Evolutionary conservation across 2,329 filamentous ascomycete species (phyloP).

Genomic region (Thelonectria rubi): DNA sequence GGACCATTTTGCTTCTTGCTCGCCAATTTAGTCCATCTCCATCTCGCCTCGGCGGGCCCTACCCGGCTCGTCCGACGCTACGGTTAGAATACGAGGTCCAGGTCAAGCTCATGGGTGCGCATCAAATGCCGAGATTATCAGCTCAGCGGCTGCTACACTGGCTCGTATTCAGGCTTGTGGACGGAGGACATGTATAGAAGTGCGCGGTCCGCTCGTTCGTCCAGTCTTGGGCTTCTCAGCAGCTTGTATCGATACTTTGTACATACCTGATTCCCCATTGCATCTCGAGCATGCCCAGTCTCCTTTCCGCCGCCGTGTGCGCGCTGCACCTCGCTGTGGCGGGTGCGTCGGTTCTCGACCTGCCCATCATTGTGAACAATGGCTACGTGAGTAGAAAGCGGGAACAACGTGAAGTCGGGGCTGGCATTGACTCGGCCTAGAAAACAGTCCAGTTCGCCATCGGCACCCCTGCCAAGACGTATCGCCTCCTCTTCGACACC

Average conservation of each 20-base stretch:
- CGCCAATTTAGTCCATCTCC: too few relatives aligned
- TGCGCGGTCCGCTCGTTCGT: background rate
- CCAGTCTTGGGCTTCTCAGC: background rate
- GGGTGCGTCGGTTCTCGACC: conserved; percentile 19
- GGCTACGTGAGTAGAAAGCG: conserved; percentile 23
- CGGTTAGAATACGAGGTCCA: background rate
- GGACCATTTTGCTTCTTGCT: too few relatives aligned
- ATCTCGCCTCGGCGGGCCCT: too few relatives aligned
- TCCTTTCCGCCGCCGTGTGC: background rate
- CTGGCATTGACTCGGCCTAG: conserved; percentile 5
- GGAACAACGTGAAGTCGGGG: background rate
- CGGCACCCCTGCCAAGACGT: conserved; percentile 44
- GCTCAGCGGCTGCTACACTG: background rate
- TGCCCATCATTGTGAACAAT: conserved; percentile 26
- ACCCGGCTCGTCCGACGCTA: too few relatives aligned
- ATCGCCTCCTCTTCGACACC: conserved; percentile 48
- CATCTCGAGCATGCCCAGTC: background rate
- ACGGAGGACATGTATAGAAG: background rate
- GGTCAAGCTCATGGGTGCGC: background rate
- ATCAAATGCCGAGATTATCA: background rate
- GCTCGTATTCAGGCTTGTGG: background rate
- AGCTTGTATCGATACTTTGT: background rate
- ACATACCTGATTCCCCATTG: background rate
- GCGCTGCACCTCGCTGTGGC: conserved; percentile 6
- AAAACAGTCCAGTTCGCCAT: conserved; percentile 19